phyloP scores from a whole-genome alignment of 1,284 basidiomycete genomes.

The Sporisorium iseilematis-ciliati region DNA sequence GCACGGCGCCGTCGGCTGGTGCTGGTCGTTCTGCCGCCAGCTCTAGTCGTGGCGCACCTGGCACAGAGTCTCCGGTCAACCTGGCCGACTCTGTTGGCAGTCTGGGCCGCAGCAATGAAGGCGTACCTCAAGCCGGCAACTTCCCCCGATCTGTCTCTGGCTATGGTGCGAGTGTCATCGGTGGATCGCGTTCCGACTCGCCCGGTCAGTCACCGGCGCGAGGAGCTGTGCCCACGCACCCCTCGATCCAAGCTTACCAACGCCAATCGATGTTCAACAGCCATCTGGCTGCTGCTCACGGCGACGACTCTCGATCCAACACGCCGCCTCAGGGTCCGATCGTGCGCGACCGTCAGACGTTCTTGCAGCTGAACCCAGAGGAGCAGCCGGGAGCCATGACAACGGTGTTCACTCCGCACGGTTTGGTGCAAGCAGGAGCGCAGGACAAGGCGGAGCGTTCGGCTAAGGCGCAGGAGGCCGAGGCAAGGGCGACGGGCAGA shows the following conservation, averaged over 20 bases:
- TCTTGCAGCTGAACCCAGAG: slow-evolving; percentile 62
- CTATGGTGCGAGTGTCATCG: slow-evolving; percentile 30
- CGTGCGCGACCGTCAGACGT: slow-evolving; percentile 57
- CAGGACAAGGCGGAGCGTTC: slow-evolving; percentile 95
- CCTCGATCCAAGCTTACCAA: slow-evolving; percentile 43
- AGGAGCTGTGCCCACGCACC: slow-evolving; percentile 28
- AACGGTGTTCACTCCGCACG: slow-evolving; percentile 85
- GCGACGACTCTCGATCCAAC: slow-evolving; percentile 54
- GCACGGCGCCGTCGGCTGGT: slow-evolving; percentile 2
- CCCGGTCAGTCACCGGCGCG: slow-evolving; percentile 34
- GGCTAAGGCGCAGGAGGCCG: slow-evolving; percentile 91
- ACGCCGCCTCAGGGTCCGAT: slow-evolving; percentile 42
- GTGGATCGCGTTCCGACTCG: slow-evolving; percentile 33
- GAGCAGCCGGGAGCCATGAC: slow-evolving; percentile 66
- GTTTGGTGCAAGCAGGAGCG: slow-evolving; percentile 90
- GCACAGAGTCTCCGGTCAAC: slow-evolving; percentile 36
- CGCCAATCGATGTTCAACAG: slow-evolving; percentile 60
- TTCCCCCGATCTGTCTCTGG: slow-evolving; percentile 33
- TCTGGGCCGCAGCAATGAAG: slow-evolving; percentile 26
- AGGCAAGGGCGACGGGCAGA: slow-evolving; percentile 87
- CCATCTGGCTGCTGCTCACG: slow-evolving; percentile 55
- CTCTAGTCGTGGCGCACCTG: slow-evolving; percentile 28
- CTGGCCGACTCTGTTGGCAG: slow-evolving; percentile 41
- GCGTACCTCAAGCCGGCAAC: slow-evolving; percentile 14
- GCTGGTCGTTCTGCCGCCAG: slow-evolving; percentile 31